Percentiles rank a stretch among this genome's conserved stretches.
Conservation (phyloP, 371 early-diverging fungal species). For the Dinochytrium kinnereticum region DNA sequence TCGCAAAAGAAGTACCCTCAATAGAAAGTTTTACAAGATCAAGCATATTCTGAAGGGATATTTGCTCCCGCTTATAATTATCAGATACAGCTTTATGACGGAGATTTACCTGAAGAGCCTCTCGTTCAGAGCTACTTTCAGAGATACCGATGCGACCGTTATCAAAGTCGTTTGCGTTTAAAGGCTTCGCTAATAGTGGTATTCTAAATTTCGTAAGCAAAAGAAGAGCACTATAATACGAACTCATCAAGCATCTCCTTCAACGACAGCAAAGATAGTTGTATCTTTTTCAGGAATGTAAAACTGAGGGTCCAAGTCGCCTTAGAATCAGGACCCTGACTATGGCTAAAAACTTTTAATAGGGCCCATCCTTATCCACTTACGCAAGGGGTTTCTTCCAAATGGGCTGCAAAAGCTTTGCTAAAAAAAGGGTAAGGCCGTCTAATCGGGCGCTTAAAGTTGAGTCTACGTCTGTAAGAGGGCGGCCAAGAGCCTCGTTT, state of each 20-base stretch:
- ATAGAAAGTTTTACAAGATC: conserved; percentile 66
- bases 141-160: not conserved
- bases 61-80: conserved; percentile 57
- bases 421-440: conserved; percentile 77
- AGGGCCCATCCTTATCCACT: too few relatives aligned
- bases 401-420: conserved; percentile 70
- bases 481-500: conserved; percentile 52
- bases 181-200: not conserved
- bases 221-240: not conserved
- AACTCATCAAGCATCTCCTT: not conserved
- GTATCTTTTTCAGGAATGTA: not conserved
- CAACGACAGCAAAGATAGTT: not conserved
- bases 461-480: conserved; percentile 55
- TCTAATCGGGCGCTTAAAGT: conserved; percentile 71
- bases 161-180: not conserved
- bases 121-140: not conserved
- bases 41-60: conserved; percentile 71
- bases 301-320: not conserved
- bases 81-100: not conserved
- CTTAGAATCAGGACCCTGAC: not conserved
- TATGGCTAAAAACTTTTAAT: too few relatives aligned
- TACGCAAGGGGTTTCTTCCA: conserved; percentile 68
- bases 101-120: not conserved
- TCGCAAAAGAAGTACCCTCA: conserved; percentile 78
- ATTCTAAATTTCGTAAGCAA: not conserved